Conservation (phyloP, 2,329 filamentous ascomycete genomes). For the Colletotrichum paranaense region DNA sequence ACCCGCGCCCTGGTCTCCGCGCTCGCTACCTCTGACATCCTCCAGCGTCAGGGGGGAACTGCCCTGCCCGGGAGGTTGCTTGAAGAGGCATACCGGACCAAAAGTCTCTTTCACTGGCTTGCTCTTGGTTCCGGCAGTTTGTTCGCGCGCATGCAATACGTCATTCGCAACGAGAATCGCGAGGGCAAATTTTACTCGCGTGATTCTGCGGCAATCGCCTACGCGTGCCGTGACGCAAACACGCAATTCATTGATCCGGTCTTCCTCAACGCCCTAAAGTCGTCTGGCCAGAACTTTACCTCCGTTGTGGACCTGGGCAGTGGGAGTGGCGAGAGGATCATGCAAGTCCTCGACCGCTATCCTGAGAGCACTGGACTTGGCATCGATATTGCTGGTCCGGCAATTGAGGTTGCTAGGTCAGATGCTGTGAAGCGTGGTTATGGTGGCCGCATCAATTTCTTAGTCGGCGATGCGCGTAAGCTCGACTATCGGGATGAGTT, state of each 20-base stretch:
- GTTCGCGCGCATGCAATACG: too few relatives aligned
- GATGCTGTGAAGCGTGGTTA: neutral
- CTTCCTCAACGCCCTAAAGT: neutral
- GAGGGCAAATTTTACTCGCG: slow-evolving; percentile 16
- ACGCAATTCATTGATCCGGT: too few relatives aligned
- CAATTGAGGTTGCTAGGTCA: slow-evolving; percentile 27
- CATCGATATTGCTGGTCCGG: slow-evolving; percentile 31
- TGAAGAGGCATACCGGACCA: too few relatives aligned
- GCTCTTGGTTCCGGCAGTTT: too few relatives aligned
- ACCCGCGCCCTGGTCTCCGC: neutral
- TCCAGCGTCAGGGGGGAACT: too few relatives aligned
- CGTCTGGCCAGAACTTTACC: slow-evolving; percentile 17
- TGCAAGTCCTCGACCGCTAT: slow-evolving; percentile 32
- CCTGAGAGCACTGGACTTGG: slow-evolving; percentile 27
- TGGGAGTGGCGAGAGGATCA: slow-evolving; percentile 35
- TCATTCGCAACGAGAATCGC: slow-evolving; percentile 32
- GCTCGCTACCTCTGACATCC: too few relatives aligned
- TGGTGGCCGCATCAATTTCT: neutral
- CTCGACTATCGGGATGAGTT: too few relatives aligned
- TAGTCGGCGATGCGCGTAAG: too few relatives aligned
- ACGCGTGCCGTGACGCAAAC: slow-evolving; percentile 10
- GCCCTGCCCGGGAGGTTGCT: too few relatives aligned
- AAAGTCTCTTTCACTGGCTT: too few relatives aligned
- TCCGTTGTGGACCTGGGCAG: slow-evolving; percentile 34
- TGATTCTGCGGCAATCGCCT: slow-evolving; percentile 34